Conservation (phyloP, 23 red algal genomes). For the Gracilaria domingensis region DNA sequence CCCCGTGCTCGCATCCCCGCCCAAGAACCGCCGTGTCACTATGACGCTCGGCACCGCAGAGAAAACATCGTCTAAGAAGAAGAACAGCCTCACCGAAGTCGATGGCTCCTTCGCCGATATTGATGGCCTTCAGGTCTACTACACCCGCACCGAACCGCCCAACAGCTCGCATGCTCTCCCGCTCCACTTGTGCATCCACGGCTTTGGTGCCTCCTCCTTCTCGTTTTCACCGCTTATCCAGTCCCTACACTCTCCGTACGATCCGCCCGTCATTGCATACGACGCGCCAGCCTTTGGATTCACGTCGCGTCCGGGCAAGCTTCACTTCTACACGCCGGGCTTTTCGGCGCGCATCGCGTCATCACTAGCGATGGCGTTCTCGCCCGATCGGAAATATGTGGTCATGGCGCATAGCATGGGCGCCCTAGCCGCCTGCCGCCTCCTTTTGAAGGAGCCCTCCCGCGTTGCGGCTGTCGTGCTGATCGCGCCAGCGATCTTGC, state of each 20-base stretch:
- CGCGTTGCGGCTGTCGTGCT: constrained; percentile 44
- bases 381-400: constrained; percentile 4
- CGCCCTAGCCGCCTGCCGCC: constrained; percentile 34
- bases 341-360: constrained; percentile 45
- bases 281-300: constrained; percentile 79
- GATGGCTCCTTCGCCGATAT: constrained; percentile 34
- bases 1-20: neutral
- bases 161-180: neutral
- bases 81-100: neutral
- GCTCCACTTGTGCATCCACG: constrained; percentile 65
- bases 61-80: neutral
- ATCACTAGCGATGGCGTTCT: constrained; percentile 32
- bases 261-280: constrained; percentile 32
- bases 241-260: neutral
- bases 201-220: constrained; percentile 76
- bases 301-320: constrained; percentile 53
- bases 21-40: neutral
- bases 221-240: constrained; percentile 37
- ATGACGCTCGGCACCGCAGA: neutral
- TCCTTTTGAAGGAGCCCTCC: neutral
- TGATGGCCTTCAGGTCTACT: constrained; percentile 57
- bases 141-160: constrained; percentile 12
- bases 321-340: constrained; percentile 47
- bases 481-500: constrained; percentile 68
- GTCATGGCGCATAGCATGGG: constrained; percentile 75